These are phyloP conservation scores for Saturnispora dispora DNA, from an alignment of 805 yeast species.

Conservation along the genomic window DNA sequence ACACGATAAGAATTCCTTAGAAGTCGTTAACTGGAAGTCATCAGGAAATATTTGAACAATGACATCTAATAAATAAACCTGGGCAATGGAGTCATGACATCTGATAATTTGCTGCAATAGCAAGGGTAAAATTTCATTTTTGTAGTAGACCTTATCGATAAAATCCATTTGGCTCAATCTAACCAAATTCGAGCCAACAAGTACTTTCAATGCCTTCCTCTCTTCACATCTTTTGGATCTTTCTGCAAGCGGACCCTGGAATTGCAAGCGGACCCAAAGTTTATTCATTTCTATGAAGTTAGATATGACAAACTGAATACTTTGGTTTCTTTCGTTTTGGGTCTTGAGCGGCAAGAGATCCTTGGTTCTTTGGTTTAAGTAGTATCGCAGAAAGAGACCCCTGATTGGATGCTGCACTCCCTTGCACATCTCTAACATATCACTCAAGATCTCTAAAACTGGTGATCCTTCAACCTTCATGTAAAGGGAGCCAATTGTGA, in stretches of 20 bases:
- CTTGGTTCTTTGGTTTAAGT: slow-evolving; percentile 75
- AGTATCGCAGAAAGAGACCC: slow-evolving; percentile 85
- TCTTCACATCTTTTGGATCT: slow-evolving; percentile 65
- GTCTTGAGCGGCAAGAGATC: slow-evolving; percentile 32
- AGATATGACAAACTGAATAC: slow-evolving; percentile 69
- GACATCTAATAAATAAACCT: slow-evolving; percentile 84
- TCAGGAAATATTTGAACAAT: slow-evolving; percentile 92
- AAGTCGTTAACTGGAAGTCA: slow-evolving; percentile 72
- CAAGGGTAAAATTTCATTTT: slow-evolving; percentile 58
- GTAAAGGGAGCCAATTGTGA: slow-evolving; percentile 87
- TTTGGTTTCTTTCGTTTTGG: slow-evolving; percentile 43
- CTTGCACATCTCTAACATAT: slow-evolving; percentile 95
- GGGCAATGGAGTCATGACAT: slow-evolving; percentile 87
- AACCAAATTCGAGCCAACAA: slow-evolving; percentile 89
- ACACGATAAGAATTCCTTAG: slow-evolving; percentile 57
- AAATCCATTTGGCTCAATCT: slow-evolving; percentile 79
- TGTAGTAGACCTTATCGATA: slow-evolving; percentile 44
- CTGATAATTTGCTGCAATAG: slow-evolving; percentile 85
- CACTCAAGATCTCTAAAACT: slow-evolving; percentile 77
- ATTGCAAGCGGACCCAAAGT: slow-evolving; percentile 93
- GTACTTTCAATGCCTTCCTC: slow-evolving; percentile 78
- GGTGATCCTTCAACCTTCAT: slow-evolving; percentile 75
- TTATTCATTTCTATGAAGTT: slow-evolving; percentile 97
- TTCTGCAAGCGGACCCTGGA: slow-evolving; percentile 87
- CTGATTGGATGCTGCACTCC: slow-evolving; percentile 95